Evolutionary conservation across 1,284 basidiomycete species (phyloP), one percentile per base, ranked within the genome.

Genomic region (Boletus smithii): DNA sequence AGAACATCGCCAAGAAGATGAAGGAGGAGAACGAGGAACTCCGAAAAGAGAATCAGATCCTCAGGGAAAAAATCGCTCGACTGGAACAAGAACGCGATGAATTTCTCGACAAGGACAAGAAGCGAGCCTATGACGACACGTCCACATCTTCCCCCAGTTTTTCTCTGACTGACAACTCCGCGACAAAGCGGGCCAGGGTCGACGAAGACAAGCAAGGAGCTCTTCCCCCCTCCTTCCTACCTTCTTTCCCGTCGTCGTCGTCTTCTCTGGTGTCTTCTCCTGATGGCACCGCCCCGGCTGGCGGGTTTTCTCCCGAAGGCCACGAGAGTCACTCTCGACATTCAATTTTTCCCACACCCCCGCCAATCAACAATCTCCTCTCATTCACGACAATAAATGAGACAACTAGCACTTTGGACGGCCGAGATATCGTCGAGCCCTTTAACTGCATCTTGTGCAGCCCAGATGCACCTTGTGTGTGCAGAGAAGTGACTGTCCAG

Each of bases 21-120:
- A 95, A 94, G 70, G 88, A 91, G 53, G 91, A 95, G 65, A 95
- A 95, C 51, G 83, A 85, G 47, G 70, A 69, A 22, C 73, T 92
- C n/a, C 77, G 78, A 36, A 69, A 69, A 49, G 83, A 89, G 66
- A 86, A 90, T 54, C 58, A 63, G 18, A 60, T 70, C 2, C 76
- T 90, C 30, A 80, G 77, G 56, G 80, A 82, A 35, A 83, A 75
- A 60, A 67, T 88, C 11, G 60, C 69, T n/a, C 69, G 69, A 48
- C 63, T 78, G 48, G 81, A 83, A 59, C 67, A 70, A 30, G 72
- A 76, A 17, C 66, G 62, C 30, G 65, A 70, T n/a, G 56, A 45
- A 23, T 54, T 50, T 30, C 55, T 58, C 48, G 70, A 62, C 34
- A 69, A 60, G 27, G 76, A 77, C 42, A 77, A 72, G 62, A 85